A percentile compares a stretch with the other conserved stretches of the same genome.
Evolutionary conservation across 2,329 filamentous ascomycete genomes (phyloP).

Genomic region (Ceratocystis harringtonii): DNA sequence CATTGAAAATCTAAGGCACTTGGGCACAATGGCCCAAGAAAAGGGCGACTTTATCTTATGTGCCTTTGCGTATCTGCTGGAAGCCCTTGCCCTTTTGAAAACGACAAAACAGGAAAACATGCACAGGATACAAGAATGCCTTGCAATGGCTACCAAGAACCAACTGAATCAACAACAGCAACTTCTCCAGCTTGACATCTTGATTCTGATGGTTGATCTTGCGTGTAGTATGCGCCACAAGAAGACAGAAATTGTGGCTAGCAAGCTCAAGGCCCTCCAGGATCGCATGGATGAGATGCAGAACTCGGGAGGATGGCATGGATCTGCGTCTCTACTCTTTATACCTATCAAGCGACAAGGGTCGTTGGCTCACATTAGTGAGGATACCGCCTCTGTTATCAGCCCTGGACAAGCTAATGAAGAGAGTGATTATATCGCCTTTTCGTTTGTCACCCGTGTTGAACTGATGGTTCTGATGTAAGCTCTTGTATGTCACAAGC

Average conservation of each 20-base stretch:
- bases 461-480: constrained; percentile 43
- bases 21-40: constrained; percentile 43
- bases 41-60: constrained; percentile 49
- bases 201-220: constrained; percentile 55
- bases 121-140: constrained; percentile 56
- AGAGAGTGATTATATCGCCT: constrained; percentile 39
- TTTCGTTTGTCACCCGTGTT: constrained; percentile 46
- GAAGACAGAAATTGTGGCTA: constrained; percentile 37
- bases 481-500: constrained; percentile 20
- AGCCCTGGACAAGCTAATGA: constrained; percentile 31
- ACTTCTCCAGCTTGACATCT: constrained; percentile 50
- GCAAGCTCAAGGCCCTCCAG: constrained; percentile 50
- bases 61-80: constrained; percentile 49
- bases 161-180: constrained; percentile 50
- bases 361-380: constrained; percentile 33
- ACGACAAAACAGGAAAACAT: constrained; percentile 48
- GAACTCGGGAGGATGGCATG: constrained; percentile 31
- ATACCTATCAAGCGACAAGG: constrained; percentile 38
- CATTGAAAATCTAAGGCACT: constrained; percentile 52
- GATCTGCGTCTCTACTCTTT: constrained; percentile 34
- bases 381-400: constrained; percentile 41
- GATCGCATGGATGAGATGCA: constrained; percentile 43
- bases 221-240: constrained; percentile 53
- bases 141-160: constrained; percentile 57
- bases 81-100: constrained; percentile 54